Conservation (phyloP, 805 yeast species). For the Nakazawaea ernobii region DNA sequence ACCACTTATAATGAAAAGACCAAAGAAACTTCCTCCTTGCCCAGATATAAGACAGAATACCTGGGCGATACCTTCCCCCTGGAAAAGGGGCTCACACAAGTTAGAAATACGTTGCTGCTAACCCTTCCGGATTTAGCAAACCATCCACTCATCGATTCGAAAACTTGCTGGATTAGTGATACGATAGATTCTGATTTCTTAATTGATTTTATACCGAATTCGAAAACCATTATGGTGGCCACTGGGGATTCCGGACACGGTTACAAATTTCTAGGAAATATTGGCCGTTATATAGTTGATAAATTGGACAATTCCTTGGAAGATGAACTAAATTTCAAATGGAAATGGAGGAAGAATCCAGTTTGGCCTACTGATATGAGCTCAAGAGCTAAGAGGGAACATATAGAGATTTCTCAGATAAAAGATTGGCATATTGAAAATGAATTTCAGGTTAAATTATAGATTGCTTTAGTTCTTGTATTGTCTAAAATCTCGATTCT, state of each 20-base stretch:
- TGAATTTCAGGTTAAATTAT: neutral
- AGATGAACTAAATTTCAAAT: constrained; percentile 16
- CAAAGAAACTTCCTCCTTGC: constrained; percentile 20
- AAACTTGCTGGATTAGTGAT: constrained; percentile 22
- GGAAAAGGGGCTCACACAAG: constrained; percentile 19
- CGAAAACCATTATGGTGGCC: constrained; percentile 26
- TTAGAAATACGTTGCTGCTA: constrained; percentile 20
- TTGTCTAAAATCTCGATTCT: neutral
- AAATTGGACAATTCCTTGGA: constrained; percentile 21
- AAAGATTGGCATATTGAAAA: constrained; percentile 11
- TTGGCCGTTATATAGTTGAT: constrained; percentile 30
- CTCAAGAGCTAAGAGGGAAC: constrained; percentile 13
- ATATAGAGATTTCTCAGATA: constrained; percentile 13
- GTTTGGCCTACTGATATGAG: constrained; percentile 11
- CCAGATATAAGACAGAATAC: constrained; percentile 25
- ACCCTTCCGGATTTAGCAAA: constrained; percentile 31
- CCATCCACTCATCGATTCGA: constrained; percentile 15
- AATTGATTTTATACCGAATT: constrained; percentile 27
- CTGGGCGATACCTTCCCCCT: constrained; percentile 27
- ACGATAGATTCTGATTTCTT: constrained; percentile 29
- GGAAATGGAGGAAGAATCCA: constrained; percentile 25
- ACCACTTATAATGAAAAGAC: constrained; percentile 23
- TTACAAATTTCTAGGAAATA: constrained; percentile 35
- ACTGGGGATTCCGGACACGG: constrained; percentile 39
- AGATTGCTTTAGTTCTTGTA: neutral